Evolutionary conservation across 805 yeast species (phyloP).

Genomic region (Kodamaea hsintzibuensis): DNA sequence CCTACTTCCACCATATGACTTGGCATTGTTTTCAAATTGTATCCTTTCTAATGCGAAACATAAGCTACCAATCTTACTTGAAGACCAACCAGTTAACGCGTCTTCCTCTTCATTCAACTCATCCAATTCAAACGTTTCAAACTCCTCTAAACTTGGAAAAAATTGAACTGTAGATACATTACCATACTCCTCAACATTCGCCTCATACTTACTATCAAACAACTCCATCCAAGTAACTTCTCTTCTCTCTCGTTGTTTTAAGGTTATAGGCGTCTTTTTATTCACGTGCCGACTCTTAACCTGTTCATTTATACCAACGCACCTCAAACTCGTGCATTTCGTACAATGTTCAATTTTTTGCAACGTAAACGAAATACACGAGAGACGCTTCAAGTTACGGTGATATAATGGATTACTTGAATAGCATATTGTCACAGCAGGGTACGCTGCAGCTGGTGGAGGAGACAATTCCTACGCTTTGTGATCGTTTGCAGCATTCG

Average conservation of each 20-base stretch:
- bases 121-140: constrained; percentile 14
- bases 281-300: background rate
- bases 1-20: background rate
- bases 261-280: no score
- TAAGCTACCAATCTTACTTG: constrained; percentile 46
- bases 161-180: constrained; percentile 14
- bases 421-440: constrained; percentile 35
- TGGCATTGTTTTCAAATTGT: constrained; percentile 18
- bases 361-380: background rate
- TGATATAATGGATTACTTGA: constrained; percentile 37
- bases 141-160: constrained; percentile 24
- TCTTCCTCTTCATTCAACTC: constrained; percentile 10
- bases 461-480: constrained; percentile 83
- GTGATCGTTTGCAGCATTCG: constrained; percentile 85
- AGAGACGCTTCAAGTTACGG: background rate
- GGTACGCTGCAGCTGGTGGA: constrained; percentile 53
- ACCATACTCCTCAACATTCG: background rate
- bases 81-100: constrained; percentile 50
- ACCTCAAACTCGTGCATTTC: background rate
- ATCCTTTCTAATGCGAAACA: constrained; percentile 47
- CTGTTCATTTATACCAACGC: background rate
- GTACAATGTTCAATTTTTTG: background rate
- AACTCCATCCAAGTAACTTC: background rate
- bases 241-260: no score
- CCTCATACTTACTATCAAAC: constrained; percentile 1